Conservation (phyloP, 2,329 filamentous ascomycete species). For the Sordariomycetes sp. region DNA sequence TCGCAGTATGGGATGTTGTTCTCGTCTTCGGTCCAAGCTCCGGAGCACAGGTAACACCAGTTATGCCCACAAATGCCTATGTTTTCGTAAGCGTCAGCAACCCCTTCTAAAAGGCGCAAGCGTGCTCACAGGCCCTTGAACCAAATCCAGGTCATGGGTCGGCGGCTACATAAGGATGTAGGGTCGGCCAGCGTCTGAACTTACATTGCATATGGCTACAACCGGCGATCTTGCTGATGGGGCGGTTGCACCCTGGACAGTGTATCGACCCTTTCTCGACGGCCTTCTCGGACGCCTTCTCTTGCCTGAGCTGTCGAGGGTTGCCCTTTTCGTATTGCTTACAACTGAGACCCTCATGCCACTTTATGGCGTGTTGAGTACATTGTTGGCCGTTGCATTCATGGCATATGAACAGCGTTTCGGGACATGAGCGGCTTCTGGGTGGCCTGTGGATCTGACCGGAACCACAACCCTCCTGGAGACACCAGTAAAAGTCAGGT, state of each 20-base stretch:
- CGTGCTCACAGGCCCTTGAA: background rate
- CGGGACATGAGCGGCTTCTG: conserved; percentile 14
- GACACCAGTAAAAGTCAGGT: conserved; percentile 24
- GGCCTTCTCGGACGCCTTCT: conserved; percentile 20
- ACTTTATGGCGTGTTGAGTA: conserved; percentile 21
- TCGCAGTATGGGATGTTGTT: conserved; percentile 18
- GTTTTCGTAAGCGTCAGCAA: background rate
- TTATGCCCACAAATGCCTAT: conserved; percentile 23
- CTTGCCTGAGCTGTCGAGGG: conserved; percentile 14
- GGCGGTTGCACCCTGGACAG: conserved; percentile 23
- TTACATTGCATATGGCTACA: conserved; percentile 31
- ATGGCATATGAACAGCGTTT: conserved; percentile 16
- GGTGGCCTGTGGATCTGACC: conserved; percentile 21
- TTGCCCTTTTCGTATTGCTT: conserved; percentile 22
- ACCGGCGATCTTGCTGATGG: conserved; percentile 22
- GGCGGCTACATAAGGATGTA: background rate
- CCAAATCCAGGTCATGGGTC: background rate
- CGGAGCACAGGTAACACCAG: conserved; percentile 27
- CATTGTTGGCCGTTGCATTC: conserved; percentile 20
- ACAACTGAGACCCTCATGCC: conserved; percentile 26
- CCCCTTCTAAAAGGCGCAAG: background rate
- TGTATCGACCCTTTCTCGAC: conserved; percentile 20
- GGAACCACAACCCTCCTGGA: conserved; percentile 21
- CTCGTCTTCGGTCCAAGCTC: conserved; percentile 13
- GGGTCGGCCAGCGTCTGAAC: conserved; percentile 8